Evolutionary conservation across 2,329 filamentous ascomycete genomes (phyloP), one percentile per base, ranked within the genome.

Genomic region (Clonostachys rhizophaga): DNA sequence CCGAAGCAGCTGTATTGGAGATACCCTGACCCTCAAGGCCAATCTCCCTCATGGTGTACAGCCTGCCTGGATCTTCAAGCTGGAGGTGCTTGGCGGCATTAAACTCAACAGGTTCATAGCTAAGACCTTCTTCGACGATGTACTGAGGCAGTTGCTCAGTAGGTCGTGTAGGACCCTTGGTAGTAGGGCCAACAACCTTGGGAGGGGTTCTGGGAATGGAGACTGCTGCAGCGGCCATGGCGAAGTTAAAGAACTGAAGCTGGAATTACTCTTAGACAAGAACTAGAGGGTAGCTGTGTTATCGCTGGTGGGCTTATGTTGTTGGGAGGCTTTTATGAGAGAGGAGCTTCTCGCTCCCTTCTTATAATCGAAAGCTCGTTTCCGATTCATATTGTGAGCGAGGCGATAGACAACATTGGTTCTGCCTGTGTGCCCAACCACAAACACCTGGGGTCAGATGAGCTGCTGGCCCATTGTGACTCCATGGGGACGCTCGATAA

Each of bases 1-100:
- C 78, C 0, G 82, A 84, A 44, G 84, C 81, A 11, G 81, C 84
- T 42, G 82, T 69, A 2, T 74, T 74, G 2, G 84, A 87, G 24
- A 87, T 71, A 5, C 82, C 83, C 44, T 67, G 70, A 47, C 72
- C 70, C 36, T 78, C 70, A 40, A 78, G 76, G 3, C 78, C 80
- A 45, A 86, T 68, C 6, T 48, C 82, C 54, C 75, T 71, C 82
- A 86, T 86, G 16, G 70, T 78, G 54, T 79, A 64, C 40, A 79
- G 65, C 51, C 76, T 72, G 13, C 72, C 66, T 11, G 76, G 72
- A 14, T 71, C 59, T 45, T 72, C 67, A 60, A 74, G 82, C 18
- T 64, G 63, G 16, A 87, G 61, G 56, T 87, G 83, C 57, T 72
- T 76, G 35, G 64, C 55, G 3, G 80, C 72, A 44, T 79, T 64